These are phyloP conservation scores for Mycena crocata DNA, from an alignment of 768 basidiomycete species.

Conservation along the genomic window DNA sequence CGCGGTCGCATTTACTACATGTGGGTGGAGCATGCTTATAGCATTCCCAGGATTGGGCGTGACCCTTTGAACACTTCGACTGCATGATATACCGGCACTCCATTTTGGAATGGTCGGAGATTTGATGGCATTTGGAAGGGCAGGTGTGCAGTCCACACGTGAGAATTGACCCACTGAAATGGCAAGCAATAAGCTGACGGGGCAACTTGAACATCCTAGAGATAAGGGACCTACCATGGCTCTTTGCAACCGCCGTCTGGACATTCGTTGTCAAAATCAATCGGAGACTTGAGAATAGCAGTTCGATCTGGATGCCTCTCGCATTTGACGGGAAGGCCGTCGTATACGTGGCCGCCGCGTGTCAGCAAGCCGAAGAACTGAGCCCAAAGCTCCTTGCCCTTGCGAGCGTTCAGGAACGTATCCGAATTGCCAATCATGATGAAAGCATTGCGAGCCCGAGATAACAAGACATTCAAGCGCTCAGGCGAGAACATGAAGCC, in stretches of 20 bases:
- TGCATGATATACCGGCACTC: constrained; percentile 53
- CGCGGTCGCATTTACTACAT: constrained; percentile 53
- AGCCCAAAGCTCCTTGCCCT: constrained; percentile 64
- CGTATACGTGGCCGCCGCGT: constrained; percentile 58
- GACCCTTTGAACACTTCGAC: constrained; percentile 57
- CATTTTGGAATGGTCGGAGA: constrained; percentile 66
- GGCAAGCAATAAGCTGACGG: background rate
- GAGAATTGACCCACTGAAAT: constrained; percentile 61
- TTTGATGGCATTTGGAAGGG: constrained; percentile 70
- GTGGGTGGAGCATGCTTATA: constrained; percentile 40
- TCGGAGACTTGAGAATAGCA: constrained; percentile 51
- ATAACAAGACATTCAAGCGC: constrained; percentile 77
- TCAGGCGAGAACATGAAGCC: constrained; percentile 81
- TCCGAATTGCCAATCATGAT: constrained; percentile 74
- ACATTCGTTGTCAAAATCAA: constrained; percentile 61
- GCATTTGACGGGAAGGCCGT: constrained; percentile 71
- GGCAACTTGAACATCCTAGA: background rate
- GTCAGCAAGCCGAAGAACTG: constrained; percentile 59
- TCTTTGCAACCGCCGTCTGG: constrained; percentile 74
- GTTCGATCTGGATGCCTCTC: constrained; percentile 61
- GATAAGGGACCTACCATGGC: constrained; percentile 60
- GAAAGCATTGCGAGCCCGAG: constrained; percentile 72
- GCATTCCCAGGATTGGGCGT: constrained; percentile 58
- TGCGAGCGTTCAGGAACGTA: constrained; percentile 66
- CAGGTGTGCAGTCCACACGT: constrained; percentile 66